Evolutionary conservation across 2,329 filamentous ascomycete species (phyloP).

Genomic region (Daldinia sp.): DNA sequence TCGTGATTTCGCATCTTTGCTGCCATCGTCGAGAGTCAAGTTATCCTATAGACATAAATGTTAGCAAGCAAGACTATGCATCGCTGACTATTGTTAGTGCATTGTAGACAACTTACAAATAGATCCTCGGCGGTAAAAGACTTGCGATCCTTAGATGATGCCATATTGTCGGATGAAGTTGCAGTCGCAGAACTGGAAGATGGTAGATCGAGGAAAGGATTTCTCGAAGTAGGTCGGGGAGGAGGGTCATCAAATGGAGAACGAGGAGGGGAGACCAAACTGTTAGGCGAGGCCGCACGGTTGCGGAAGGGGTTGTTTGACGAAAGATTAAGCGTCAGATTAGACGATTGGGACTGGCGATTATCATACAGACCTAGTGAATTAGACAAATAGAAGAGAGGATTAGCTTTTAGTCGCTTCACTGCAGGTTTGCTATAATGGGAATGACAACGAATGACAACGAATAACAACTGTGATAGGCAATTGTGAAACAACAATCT

Average conservation of each 20-base stretch:
- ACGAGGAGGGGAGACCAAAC: slow-evolving; percentile 56
- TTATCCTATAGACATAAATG: slow-evolving; percentile 66
- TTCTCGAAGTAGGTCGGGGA: slow-evolving; percentile 74
- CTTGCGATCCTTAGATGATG: slow-evolving; percentile 60
- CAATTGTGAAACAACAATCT: slow-evolving; percentile 62
- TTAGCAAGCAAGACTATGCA: slow-evolving; percentile 48
- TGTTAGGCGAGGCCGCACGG: slow-evolving; percentile 71
- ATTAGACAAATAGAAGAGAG: slow-evolving; percentile 46
- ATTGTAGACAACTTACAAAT: slow-evolving; percentile 72
- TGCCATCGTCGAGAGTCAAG: slow-evolving; percentile 71
- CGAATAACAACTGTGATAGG: slow-evolving; percentile 57
- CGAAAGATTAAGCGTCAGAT: slow-evolving; percentile 75
- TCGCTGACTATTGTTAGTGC: slow-evolving; percentile 2
- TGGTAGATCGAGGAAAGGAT: slow-evolving; percentile 76
- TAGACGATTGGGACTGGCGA: slow-evolving; percentile 64
- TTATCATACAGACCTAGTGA: slow-evolving; percentile 54
- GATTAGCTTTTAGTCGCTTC: slow-evolving; percentile 49
- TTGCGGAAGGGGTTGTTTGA: slow-evolving; percentile 88
- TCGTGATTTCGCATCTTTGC: slow-evolving; percentile 46
- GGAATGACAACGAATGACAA: slow-evolving; percentile 51
- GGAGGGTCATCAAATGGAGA: slow-evolving; percentile 73
- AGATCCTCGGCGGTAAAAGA: slow-evolving; percentile 75
- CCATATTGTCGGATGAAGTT: slow-evolving; percentile 63
- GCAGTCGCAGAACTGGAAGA: slow-evolving; percentile 50
- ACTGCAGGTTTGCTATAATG: slow-evolving; percentile 52